Evolutionary conservation across 495 filamentous ascomycete species (phyloP).

Genomic region (Aspergillus steynii): DNA sequence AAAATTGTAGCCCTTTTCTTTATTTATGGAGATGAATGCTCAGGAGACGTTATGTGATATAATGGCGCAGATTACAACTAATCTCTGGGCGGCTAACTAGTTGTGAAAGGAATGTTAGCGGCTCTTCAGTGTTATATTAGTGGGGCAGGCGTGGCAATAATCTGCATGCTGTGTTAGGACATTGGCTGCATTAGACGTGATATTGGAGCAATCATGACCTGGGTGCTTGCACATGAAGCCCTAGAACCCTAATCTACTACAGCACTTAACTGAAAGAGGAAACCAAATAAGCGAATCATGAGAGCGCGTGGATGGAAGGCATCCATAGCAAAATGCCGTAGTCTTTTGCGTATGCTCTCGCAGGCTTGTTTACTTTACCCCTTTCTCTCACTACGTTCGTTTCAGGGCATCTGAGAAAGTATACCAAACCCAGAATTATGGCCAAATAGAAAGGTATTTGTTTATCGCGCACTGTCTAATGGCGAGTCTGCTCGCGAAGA

Average conservation of each 20-base stretch:
- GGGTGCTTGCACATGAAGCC: constrained; percentile 1
- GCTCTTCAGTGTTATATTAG: constrained; percentile 1
- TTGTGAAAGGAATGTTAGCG: constrained; percentile 1
- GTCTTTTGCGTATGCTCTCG: constrained; percentile 6
- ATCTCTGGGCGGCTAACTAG: constrained; percentile 1
- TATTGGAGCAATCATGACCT: constrained; percentile 4
- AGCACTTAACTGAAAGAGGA: constrained; percentile 6
- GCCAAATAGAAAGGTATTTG: too few relatives aligned
- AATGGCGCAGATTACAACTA: neutral
- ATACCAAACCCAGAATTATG: too few relatives aligned
- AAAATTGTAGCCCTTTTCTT: constrained; percentile 1
- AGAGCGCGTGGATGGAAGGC: neutral
- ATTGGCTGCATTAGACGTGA: constrained; percentile 1
- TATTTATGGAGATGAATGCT: constrained; percentile 16
- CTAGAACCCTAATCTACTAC: constrained; percentile 3
- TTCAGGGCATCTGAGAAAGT: neutral
- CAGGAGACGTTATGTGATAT: neutral
- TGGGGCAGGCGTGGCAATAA: constrained; percentile 1
- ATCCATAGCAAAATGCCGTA: neutral
- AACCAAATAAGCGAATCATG: constrained; percentile 5
- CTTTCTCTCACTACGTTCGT: constrained; percentile 3
- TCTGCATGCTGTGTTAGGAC: constrained; percentile 1
- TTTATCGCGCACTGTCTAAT: too few relatives aligned
- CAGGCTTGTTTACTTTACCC: constrained; percentile 1
- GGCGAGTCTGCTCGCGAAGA: too few relatives aligned